Evolutionary conservation across 1,284 basidiomycete species (phyloP).

Genomic region (Waitea zeae): DNA sequence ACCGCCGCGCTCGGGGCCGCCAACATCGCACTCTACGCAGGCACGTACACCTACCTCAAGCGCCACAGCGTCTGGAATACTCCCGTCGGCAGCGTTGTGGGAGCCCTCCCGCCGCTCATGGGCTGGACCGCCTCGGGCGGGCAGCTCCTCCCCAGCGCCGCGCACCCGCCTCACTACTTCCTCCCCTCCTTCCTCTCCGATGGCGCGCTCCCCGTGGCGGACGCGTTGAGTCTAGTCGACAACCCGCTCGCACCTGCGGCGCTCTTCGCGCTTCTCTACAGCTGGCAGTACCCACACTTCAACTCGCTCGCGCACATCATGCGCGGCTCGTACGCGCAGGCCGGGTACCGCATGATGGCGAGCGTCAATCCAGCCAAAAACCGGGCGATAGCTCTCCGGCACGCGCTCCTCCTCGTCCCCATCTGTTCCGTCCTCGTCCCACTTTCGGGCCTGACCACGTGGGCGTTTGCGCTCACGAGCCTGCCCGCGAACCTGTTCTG

Average conservation of each 20-base stretch:
- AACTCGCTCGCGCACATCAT: constrained; percentile 85
- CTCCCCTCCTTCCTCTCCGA: constrained; percentile 30
- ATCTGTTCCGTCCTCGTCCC: constrained; percentile 74
- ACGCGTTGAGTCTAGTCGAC: constrained; percentile 34
- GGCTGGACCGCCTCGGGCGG: constrained; percentile 95
- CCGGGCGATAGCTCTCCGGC: constrained; percentile 72
- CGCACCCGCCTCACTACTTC: constrained; percentile 38
- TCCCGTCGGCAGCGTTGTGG: constrained; percentile 90
- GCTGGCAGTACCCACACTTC: constrained; percentile 99
- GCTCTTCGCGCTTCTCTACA: constrained; percentile 73
- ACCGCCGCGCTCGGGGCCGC: constrained; percentile 70
- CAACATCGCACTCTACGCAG: constrained; percentile 86
- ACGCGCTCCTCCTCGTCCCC: constrained; percentile 66
- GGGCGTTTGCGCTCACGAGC: constrained; percentile 70
- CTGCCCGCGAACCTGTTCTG: constrained; percentile 66
- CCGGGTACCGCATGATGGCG: constrained; percentile 89
- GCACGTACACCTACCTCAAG: constrained; percentile 89
- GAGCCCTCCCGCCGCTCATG: constrained; percentile 90
- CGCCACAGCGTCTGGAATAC: constrained; percentile 83
- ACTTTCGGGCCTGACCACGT: constrained; percentile 74
- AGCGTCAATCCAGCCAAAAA: constrained; percentile 73
- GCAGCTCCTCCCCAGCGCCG: constrained; percentile 45
- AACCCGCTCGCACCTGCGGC: constrained; percentile 67
- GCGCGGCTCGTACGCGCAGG: constrained; percentile 80
- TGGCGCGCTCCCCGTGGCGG: constrained; percentile 12